Conservation (phyloP, 1,139 yeast species). For the Torulaspora pretoriensis region DNA sequence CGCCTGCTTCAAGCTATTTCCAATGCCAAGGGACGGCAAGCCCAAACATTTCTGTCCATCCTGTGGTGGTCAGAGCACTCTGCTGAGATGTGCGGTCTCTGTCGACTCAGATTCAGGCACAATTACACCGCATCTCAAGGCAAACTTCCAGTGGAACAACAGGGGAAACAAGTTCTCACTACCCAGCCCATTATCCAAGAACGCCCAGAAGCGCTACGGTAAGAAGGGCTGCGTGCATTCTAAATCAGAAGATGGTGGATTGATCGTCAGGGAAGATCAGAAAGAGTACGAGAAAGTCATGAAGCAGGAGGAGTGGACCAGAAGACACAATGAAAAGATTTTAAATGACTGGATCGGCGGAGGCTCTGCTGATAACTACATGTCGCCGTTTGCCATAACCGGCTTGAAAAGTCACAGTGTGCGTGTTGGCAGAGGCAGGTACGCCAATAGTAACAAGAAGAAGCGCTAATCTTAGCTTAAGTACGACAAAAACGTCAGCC, state of each 20-base stretch:
- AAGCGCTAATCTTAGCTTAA: constrained; percentile 8
- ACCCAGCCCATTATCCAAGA: constrained; percentile 70
- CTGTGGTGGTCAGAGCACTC: constrained; percentile 85
- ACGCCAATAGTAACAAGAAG: constrained; percentile 54
- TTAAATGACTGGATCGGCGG: constrained; percentile 90
- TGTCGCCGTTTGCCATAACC: constrained; percentile 82
- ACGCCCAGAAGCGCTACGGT: constrained; percentile 57
- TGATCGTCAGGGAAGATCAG: constrained; percentile 83
- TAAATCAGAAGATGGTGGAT: constrained; percentile 49
- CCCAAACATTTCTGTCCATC: constrained; percentile 90
- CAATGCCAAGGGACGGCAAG: constrained; percentile 69
- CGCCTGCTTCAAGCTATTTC: constrained; percentile 84
- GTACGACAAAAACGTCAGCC: background rate
- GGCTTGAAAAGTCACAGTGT: constrained; percentile 64
- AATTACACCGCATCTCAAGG: constrained; percentile 83
- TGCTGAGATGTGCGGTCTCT: constrained; percentile 86
- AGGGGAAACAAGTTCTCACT: constrained; percentile 80
- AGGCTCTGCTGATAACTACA: constrained; percentile 81
- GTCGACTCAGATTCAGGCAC: constrained; percentile 75
- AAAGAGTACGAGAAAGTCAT: constrained; percentile 86
- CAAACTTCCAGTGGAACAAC: constrained; percentile 89
- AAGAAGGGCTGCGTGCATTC: constrained; percentile 70
- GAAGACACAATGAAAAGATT: constrained; percentile 79
- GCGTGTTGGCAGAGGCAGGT: constrained; percentile 76
- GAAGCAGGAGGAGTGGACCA: constrained; percentile 83